Percentiles rank a stretch among this genome's conserved stretches.
These are phyloP conservation scores for Lichtheimia ramosa DNA, from an alignment of 371 early-diverging fungal genomes.

Conservation along the genomic window DNA sequence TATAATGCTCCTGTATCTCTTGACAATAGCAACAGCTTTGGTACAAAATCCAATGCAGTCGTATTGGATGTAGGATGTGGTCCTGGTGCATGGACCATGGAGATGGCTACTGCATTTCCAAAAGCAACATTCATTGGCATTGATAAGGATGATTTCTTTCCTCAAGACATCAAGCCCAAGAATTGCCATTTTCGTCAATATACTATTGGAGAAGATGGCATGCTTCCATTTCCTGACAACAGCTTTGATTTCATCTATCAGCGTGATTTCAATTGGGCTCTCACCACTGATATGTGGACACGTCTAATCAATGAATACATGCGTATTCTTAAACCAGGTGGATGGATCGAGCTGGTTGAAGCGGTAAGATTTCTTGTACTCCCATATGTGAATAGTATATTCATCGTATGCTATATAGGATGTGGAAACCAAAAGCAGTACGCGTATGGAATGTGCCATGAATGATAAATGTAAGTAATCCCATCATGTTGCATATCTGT, in stretches of 20 bases:
- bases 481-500: background rate
- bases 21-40: too few species aligned
- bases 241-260: constrained; percentile 43
- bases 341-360: constrained; percentile 49
- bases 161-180: constrained; percentile 38
- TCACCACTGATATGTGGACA: constrained; percentile 24
- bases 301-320: constrained; percentile 28
- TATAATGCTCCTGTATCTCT: constrained; percentile 8
- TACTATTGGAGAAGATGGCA: constrained; percentile 1
- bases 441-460: constrained; percentile 25
- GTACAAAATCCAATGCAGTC: background rate
- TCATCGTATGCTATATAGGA: constrained; percentile 15
- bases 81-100: constrained; percentile 45
- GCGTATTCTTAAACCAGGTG: constrained; percentile 44
- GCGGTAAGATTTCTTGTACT: too few species aligned
- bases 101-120: constrained; percentile 40
- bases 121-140: constrained; percentile 39
- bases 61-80: constrained; percentile 43
- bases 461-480: constrained; percentile 33
- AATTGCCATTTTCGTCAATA: constrained; percentile 34
- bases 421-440: constrained; percentile 32
- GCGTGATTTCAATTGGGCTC: constrained; percentile 34
- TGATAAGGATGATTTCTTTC: constrained; percentile 24
- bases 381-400: too few species aligned
- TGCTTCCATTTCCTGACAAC: constrained; percentile 36